These are phyloP conservation scores for Harringtonia lauricola DNA, from an alignment of 2,329 filamentous ascomycete genomes.

Conservation along the genomic window DNA sequence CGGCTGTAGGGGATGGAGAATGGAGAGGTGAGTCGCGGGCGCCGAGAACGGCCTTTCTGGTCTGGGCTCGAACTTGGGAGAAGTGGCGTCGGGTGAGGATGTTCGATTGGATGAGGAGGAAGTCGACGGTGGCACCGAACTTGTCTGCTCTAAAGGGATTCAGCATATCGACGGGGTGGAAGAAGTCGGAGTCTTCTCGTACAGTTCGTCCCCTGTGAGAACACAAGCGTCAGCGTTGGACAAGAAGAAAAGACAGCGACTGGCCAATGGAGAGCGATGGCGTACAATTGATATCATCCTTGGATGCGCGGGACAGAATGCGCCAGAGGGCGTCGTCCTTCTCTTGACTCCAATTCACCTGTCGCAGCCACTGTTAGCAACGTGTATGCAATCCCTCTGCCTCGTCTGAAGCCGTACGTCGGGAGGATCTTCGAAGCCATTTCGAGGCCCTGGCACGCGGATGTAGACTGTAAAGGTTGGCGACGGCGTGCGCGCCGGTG, in stretches of 20 bases:
- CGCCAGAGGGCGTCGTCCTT: conserved; percentile 90
- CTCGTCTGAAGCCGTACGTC: conserved; percentile 61
- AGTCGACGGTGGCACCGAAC: conserved; percentile 78
- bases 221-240: background rate
- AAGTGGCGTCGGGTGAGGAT: conserved; percentile 89
- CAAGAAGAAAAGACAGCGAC: background rate
- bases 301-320: conserved; percentile 70
- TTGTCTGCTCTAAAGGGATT: conserved; percentile 46
- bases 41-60: conserved; percentile 57
- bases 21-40: conserved; percentile 42
- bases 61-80: conserved; percentile 80
- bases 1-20: conserved; percentile 29
- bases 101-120: conserved; percentile 85
- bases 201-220: conserved; percentile 65
- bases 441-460: conserved; percentile 77
- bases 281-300: conserved; percentile 80
- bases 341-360: conserved; percentile 79
- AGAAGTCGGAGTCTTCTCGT: background rate
- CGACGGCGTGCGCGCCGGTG: background rate
- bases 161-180: conserved; percentile 10
- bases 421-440: conserved; percentile 82
- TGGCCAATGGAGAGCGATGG: background rate
- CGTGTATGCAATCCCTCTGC: background rate
- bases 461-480: conserved; percentile 65
- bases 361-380: conserved; percentile 1